Evolutionary conservation across 106 monocot species (phyloP).

Genomic region (Amphibolis antarctica): DNA sequence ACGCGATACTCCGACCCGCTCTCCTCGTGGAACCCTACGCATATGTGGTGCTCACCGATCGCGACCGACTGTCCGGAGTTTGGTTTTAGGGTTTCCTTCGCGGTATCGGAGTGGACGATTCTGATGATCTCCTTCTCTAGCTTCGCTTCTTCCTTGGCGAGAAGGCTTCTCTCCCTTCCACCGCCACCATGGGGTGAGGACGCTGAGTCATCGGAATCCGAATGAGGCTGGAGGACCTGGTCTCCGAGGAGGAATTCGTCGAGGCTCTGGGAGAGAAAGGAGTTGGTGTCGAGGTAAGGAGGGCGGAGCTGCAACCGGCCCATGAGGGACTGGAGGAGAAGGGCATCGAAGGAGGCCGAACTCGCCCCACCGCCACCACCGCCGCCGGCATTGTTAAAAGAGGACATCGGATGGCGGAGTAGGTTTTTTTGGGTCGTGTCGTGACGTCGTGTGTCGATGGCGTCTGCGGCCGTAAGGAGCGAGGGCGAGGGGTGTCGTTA

Average conservation of each 20-base stretch:
- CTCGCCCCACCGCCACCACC: no score
- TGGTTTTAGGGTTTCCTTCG: slow-evolving; percentile 49
- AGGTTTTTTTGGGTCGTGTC: no score
- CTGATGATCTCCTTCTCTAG: slow-evolving; percentile 82
- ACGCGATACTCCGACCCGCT: slow-evolving; percentile 51
- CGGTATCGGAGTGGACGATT: slow-evolving; percentile 52
- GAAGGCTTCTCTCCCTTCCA: slow-evolving; percentile 11
- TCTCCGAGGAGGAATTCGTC: slow-evolving; percentile 64
- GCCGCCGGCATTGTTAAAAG: slow-evolving; percentile 13
- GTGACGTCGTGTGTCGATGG: no score
- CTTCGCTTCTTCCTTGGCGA: slow-evolving; percentile 72
- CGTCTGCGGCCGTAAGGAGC: no score
- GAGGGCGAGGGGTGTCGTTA: no score
- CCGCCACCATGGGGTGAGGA: background rate
- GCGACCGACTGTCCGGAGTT: slow-evolving; percentile 93
- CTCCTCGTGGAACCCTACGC: slow-evolving; percentile 78
- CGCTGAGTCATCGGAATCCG: slow-evolving; percentile 11
- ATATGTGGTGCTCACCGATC: slow-evolving; percentile 76
- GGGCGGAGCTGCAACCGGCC: slow-evolving; percentile 65
- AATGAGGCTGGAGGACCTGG: background rate
- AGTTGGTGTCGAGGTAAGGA: slow-evolving; percentile 60
- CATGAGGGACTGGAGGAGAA: slow-evolving; percentile 65
- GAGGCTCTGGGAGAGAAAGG: slow-evolving; percentile 42
- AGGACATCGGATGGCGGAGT: slow-evolving; percentile 10
- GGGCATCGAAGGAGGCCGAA: slow-evolving; percentile 40